Evolutionary conservation across 192 early-diverging fungal species (phyloP).

Genomic region (Geosiphon pyriformis): DNA sequence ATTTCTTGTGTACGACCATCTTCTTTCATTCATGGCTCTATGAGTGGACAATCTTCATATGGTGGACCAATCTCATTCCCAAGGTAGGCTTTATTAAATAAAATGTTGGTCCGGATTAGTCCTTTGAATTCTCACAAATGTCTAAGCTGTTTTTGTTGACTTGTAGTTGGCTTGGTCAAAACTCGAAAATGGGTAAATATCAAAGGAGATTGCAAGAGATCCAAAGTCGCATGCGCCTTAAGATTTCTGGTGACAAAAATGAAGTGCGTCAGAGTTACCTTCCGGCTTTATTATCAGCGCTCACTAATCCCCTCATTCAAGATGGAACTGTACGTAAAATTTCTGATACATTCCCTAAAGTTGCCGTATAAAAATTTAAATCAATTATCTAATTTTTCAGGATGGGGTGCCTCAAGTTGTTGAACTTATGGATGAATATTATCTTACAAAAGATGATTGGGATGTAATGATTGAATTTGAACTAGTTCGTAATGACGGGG

Average conservation of each 20-base stretch:
- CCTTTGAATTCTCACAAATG: background rate
- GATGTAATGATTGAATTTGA: slow-evolving; percentile 83
- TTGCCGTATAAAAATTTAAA: slow-evolving; percentile 21
- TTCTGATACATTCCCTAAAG: slow-evolving; percentile 15
- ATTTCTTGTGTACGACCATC: slow-evolving; percentile 82
- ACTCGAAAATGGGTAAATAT: slow-evolving; percentile 73
- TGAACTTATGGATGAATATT: slow-evolving; percentile 87
- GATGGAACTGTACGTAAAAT: slow-evolving; percentile 14
- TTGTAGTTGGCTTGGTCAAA: slow-evolving; percentile 83
- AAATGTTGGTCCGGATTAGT: background rate
- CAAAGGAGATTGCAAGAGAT: slow-evolving; percentile 71
- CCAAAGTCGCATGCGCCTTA: slow-evolving; percentile 81
- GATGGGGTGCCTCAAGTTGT: slow-evolving; percentile 71
- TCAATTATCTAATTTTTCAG: slow-evolving; percentile 15
- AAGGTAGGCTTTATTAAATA: slow-evolving; percentile 7
- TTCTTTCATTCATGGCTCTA: slow-evolving; percentile 71
- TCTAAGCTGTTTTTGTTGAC: slow-evolving; percentile 28
- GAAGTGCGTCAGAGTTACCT: slow-evolving; percentile 86
- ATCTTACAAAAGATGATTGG: slow-evolving; percentile 80
- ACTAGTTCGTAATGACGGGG: slow-evolving; percentile 43
- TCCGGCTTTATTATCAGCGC: slow-evolving; percentile 54
- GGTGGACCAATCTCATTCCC: slow-evolving; percentile 12
- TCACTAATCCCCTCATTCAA: slow-evolving; percentile 52
- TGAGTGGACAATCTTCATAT: background rate
- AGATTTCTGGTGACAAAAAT: slow-evolving; percentile 75